Base-by-base conservation (phyloP, 2,329 filamentous ascomycete species). In the Thermoascus crustaceus region DNA sequence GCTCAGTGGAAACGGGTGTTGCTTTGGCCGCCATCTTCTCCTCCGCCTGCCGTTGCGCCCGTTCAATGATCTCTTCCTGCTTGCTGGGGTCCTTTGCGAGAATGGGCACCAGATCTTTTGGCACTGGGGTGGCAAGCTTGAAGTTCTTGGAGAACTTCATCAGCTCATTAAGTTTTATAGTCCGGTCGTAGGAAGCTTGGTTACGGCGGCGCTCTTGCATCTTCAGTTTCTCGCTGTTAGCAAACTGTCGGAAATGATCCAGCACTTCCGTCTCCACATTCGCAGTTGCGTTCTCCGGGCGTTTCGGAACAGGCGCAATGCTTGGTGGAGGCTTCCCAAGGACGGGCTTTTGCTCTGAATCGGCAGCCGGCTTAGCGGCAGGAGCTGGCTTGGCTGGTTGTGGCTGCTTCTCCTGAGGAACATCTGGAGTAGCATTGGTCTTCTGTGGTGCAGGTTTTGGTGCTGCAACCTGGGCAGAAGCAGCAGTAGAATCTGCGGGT, bases 11-110 rank as follows among this genome's bases (percentile, higher is more conserved):
- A 8, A 61, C 56, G 6, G 58, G 35, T n/a, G 47, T 41, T 19
- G 58, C 54, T 65, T 77, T 57, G 51, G 66, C 49, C 49, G 60
- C 53, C 26, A 66, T 54, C 43, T 74, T 67, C 29, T 71, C 64
- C 38, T 85, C 79, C 2, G 78, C 80, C 46, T 89, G 82, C 53
- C 78, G 76, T 41, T 85, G 78, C 1, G 86, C 86, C 60, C 88
- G 93, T 49, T 87, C 82, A 53, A 94, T 82, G 44, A 98, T 96
- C 54, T 88, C 79, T 52, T 87, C 80, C 62, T 96, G 91, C 66
- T 95, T 98, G 30, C 70, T 74, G n/a, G 87, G 87, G 55, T 98
- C 91, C 58, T 96, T 98, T 39, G 91, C 89, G 41, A 98, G 82
- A 47, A 98, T 98, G 1, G 85, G 82, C 18, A 98, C 87, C 22